Conservation (phyloP, 2,329 filamentous ascomycete species). For the Dendryphion nanum region DNA sequence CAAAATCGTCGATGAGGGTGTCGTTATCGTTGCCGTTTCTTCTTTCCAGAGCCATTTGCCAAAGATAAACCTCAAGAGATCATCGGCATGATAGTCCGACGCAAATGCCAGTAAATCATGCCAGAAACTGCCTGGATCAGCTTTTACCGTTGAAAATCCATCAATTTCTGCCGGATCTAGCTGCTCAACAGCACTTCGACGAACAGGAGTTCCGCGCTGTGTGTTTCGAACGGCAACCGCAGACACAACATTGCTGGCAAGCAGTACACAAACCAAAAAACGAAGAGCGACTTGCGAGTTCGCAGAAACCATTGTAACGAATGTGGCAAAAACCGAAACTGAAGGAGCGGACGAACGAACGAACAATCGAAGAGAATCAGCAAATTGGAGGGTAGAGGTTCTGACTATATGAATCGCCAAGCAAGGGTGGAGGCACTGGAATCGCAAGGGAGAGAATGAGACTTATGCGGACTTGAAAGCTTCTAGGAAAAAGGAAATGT, state of each 20-base stretch:
- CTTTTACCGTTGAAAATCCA: background rate
- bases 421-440: background rate
- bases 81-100: conserved; percentile 4
- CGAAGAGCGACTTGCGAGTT: background rate
- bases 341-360: background rate
- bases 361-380: too few relatives aligned
- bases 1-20: background rate
- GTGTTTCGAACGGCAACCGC: background rate
- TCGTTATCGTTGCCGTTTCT: conserved; percentile 1
- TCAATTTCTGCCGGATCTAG: background rate
- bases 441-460: background rate
- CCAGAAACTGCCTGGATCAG: conserved; percentile 9
- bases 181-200: too few relatives aligned
- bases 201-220: too few relatives aligned
- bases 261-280: background rate
- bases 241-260: background rate
- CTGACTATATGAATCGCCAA: background rate
- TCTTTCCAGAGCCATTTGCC: conserved; percentile 1
- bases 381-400: too few relatives aligned
- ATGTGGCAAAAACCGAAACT: background rate
- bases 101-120: conserved; percentile 7
- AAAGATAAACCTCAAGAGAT: conserved; percentile 7
- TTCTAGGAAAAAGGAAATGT: too few relatives aligned
- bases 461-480: background rate
- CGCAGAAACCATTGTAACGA: background rate